These are phyloP conservation scores for Ceratocystis colombiana DNA, from an alignment of 2,329 filamentous ascomycete genomes.

Conservation along the genomic window DNA sequence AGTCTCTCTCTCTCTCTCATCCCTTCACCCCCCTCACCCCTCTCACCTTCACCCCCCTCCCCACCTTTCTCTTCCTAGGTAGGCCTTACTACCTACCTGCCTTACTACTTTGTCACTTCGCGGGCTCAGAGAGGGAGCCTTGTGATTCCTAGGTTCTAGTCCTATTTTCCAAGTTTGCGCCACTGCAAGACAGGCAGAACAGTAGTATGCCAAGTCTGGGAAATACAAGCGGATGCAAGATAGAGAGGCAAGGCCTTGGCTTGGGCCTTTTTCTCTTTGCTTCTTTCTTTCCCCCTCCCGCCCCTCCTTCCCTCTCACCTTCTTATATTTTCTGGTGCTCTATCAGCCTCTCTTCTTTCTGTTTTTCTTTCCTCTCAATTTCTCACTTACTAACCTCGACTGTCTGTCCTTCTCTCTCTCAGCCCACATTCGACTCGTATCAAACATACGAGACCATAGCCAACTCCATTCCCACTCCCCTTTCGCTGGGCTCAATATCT, in stretches of 20 bases:
- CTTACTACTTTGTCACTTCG: not conserved
- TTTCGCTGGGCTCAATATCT: slow-evolving; percentile 30
- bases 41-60: not conserved
- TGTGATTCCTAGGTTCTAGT: not conserved
- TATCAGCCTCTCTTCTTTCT: not conserved
- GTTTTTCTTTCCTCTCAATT: not conserved
- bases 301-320: not conserved
- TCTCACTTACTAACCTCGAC: not conserved
- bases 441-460: slow-evolving; percentile 28
- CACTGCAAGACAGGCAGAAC: not conserved
- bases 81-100: not conserved
- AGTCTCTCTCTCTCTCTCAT: not conserved
- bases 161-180: not conserved
- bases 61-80: not conserved
- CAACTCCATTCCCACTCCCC: slow-evolving; percentile 39
- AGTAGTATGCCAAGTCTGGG: not conserved
- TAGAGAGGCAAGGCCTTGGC: not conserved
- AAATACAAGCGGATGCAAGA: not conserved
- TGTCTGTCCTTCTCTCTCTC: slow-evolving; percentile 29
- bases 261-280: not conserved
- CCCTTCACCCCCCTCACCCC: not conserved
- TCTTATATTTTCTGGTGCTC: not conserved
- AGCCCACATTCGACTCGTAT: slow-evolving; percentile 35
- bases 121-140: not conserved
- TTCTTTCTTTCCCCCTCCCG: not conserved